Base-by-base conservation (phyloP, 495 filamentous ascomycete genomes). In the Podospora pseudoanserina region DNA sequence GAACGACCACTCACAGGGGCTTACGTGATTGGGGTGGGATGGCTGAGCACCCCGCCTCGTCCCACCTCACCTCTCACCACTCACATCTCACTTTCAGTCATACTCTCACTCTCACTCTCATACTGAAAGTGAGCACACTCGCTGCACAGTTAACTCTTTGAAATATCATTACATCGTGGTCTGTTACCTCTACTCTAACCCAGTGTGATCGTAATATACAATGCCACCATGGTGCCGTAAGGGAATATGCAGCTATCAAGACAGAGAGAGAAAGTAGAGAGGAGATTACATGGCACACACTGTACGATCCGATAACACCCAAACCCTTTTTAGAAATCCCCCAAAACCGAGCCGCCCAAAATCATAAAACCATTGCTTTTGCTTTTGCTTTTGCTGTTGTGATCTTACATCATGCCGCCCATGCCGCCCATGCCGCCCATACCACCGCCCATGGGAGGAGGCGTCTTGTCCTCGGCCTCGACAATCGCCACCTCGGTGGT, bases 401-500 rank as follows among this genome's bases (percentile, higher is more conserved):
- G 34, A 39, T 27, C 61, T 73, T 82, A 85, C 81, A 84, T 84
- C 84, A 86, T 86, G 71, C 82, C 82, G 26, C 83, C 83, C 82
- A 84, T 82, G 67, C 85, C 83, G 62, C 82, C 84, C 86, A 89
- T 88, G 55, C 87, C 86, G 23, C 86, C 84, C 83, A 84, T 84
- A 26, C 69, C 15, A 56, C 70, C 70, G 49, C 89, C 90, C 85
- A 91, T 89, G 63, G 75, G 78, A 64, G 70, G 71, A 68, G 81
- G 80, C 74, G 84, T 79, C 91, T 97, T 97, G 80, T 97, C 93
- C 78, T 97, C 96, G 65, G 96, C 95, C 81, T 99, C 95, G 65
- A 96, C 92, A 69, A 99, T 94, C 64, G 94, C 93, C 68, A 97
- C 94, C 82, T 99, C 95, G 70, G 96, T 99, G 73, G 95, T 99